These are phyloP conservation scores for Angophora floribunda DNA, from an alignment of 345 rosid species.

Conservation along the genomic window DNA sequence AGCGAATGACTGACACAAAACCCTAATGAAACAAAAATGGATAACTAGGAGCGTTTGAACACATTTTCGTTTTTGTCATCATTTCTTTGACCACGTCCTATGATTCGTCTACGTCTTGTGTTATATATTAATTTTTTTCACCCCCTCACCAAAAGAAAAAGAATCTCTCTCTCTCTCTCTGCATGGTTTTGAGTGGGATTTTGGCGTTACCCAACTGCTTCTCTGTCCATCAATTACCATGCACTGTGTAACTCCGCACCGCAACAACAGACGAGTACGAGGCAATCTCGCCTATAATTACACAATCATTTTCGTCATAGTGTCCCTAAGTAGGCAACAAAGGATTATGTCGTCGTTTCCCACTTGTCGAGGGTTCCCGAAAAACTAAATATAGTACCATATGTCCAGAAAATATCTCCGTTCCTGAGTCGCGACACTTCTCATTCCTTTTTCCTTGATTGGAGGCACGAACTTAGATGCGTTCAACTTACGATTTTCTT, in stretches of 20 bases:
- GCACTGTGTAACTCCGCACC: not conserved
- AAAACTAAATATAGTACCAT: not conserved
- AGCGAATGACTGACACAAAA: not conserved
- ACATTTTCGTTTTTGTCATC: not conserved
- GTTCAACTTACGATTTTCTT: not conserved
- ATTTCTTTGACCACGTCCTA: not conserved
- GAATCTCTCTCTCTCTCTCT: not conserved
- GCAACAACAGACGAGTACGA: conserved; percentile 4
- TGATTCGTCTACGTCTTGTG: not conserved
- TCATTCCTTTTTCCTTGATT: not conserved
- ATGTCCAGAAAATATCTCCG: not conserved
- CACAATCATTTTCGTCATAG: not conserved
- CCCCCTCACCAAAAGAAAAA: not conserved
- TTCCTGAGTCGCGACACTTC: not conserved
- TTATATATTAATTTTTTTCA: not conserved
- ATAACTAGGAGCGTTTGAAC: not conserved
- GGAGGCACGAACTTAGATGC: not conserved
- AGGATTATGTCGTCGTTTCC: not conserved
- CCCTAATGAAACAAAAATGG: not conserved
- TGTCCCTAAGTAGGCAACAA: not conserved
- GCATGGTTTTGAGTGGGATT: conserved; percentile 55
- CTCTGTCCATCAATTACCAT: not conserved
- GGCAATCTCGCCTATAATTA: not conserved
- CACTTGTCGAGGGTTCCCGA: not conserved
- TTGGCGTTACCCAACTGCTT: conserved; percentile 22